phyloP scores from a whole-genome alignment of 768 basidiomycete genomes.

The Mycena vulgaris region DNA sequence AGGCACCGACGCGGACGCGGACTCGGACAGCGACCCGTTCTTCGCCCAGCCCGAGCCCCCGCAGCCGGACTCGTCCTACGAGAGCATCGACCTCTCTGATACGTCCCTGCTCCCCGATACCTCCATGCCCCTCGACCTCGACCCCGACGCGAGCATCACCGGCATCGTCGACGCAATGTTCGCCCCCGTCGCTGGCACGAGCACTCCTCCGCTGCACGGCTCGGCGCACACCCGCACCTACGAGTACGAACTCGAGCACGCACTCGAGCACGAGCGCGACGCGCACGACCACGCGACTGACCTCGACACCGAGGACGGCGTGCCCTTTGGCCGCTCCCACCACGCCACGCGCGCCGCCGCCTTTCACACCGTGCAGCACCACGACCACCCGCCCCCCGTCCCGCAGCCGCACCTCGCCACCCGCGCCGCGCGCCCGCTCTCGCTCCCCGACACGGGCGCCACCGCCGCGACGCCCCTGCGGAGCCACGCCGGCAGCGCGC shows the following conservation, averaged over 20 bases:
- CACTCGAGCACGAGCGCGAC: too few species aligned
- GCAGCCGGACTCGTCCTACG: constrained; percentile 58
- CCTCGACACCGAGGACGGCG: constrained; percentile 74
- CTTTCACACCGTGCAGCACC: constrained; percentile 54
- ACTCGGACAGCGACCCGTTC: constrained; percentile 63
- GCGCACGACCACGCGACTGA: constrained; percentile 62
- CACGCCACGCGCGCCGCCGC: constrained; percentile 69
- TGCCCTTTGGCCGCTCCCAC: constrained; percentile 76
- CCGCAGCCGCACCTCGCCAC: constrained; percentile 50
- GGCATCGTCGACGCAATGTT: constrained; percentile 83
- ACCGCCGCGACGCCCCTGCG: constrained; percentile 41
- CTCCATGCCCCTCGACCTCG: constrained; percentile 54
- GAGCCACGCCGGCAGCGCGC: neutral
- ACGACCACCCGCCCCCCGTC: constrained; percentile 49
- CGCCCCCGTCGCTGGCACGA: constrained; percentile 52
- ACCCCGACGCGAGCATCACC: constrained; percentile 74
- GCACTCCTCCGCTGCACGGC: constrained; percentile 59
- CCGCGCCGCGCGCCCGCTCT: constrained; percentile 25
- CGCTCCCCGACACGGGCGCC: constrained; percentile 39
- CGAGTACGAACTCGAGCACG: too few species aligned
- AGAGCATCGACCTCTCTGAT: constrained; percentile 61
- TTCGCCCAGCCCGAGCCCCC: constrained; percentile 53
- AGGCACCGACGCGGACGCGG: too few species aligned
- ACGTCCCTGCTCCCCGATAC: constrained; percentile 47
- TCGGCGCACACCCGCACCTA: constrained; percentile 30